A percentile compares a stretch with the other conserved stretches of the same genome.
Conservation (phyloP, 164 flowering plant genomes). For the Piper betle region DNA sequence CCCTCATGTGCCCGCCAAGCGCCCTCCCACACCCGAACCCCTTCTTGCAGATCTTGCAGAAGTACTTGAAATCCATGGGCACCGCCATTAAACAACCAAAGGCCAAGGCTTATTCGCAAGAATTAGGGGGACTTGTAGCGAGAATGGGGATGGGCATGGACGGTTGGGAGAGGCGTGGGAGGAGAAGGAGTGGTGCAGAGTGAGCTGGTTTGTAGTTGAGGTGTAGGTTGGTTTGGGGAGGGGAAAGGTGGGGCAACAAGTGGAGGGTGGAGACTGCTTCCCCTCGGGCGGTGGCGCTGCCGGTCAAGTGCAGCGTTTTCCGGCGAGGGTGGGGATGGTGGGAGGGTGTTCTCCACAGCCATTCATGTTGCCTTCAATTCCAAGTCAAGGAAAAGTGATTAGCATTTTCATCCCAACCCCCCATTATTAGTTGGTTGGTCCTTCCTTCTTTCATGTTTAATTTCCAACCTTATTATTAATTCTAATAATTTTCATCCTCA, state of each 20-base stretch:
- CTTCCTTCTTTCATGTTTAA: background rate
- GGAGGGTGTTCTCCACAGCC: conserved; percentile 28
- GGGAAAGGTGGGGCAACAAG: conserved; percentile 32
- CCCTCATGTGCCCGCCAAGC: conserved; percentile 96
- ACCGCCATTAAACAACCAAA: conserved; percentile 10
- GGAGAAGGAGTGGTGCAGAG: conserved; percentile 5
- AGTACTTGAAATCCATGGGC: conserved; percentile 52
- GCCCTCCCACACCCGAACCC: conserved; percentile 95
- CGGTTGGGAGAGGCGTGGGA: conserved; percentile 13
- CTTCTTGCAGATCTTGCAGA: conserved; percentile 78
- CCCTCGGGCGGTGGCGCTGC: conserved; percentile 22
- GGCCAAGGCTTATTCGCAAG: background rate
- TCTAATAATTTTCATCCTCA: background rate
- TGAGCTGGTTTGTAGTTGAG: conserved; percentile 37
- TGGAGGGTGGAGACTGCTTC: conserved; percentile 61
- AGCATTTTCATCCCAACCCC: background rate
- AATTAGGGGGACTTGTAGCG: conserved; percentile 7
- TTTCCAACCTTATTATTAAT: background rate
- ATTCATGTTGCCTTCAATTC: conserved; percentile 59
- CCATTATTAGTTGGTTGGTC: conserved; percentile 9
- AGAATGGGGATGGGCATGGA: conserved; percentile 15
- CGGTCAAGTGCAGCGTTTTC: conserved; percentile 16
- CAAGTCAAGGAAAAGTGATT: conserved; percentile 52
- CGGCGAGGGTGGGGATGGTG: conserved; percentile 7
- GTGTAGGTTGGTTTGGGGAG: conserved; percentile 20